Base-by-base conservation (phyloP, 345 rosid species). In the Kandelia obovata region DNA sequence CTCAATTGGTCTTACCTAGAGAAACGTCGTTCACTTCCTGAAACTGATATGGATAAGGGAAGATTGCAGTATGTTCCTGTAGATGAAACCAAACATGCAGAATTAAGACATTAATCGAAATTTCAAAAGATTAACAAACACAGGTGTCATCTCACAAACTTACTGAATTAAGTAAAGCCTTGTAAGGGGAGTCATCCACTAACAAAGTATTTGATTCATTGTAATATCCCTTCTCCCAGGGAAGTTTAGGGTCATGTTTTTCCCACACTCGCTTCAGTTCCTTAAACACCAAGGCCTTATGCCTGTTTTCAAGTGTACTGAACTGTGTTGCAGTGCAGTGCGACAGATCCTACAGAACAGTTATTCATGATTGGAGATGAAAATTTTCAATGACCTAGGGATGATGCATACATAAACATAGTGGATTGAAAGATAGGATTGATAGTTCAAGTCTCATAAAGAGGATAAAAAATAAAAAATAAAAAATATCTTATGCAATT, bases 151-250 rank as follows among this genome's bases (percentile, higher is more conserved):
- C 17, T 51, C 5, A n/a, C 35, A 13, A 77, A 81, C 95, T 86
- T 80, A 91, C 97, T 7, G 97, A 97, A 76, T 95, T 95, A 75
- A 92, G 93, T 86, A 95, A 83, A 11, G 96, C 89, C 75, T 95
- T 95, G 79, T 95, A 85, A 21, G 97, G 99, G 76, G 96, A 89
- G 78, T 95, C 99, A 56, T 92, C 97, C 35, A 92, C 62, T 78
- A 92, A 72, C 73, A 95, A 68, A 0, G 99, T 95, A 72, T 95
- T 92, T 30, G 96, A 83, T 76, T 89, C 87, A 61, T 87, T 77
- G 62, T 82, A 92, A 68, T 75, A 65, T 72, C 89, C 90, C 71
- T 31, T 83, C 73, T 82, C 78, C 95, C 94, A 89, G 6, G 89
- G 89, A 75, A 89, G 86, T 51, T 71, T 71, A 61, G 88, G 79